Conservation (phyloP, 345 rosid species). For the Arabidopsis suecica region DNA sequence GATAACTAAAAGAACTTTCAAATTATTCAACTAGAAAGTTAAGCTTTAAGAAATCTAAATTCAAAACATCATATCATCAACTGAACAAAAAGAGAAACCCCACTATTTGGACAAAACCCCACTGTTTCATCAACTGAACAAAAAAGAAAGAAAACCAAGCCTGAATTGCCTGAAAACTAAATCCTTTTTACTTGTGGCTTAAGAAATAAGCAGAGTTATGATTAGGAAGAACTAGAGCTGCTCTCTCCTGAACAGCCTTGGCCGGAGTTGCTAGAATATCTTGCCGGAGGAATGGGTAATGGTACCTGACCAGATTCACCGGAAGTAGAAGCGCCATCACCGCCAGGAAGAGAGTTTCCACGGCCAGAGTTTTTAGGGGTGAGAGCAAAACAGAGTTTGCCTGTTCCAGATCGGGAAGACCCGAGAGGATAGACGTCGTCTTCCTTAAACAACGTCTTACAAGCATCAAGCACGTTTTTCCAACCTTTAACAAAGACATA, state of each 20-base stretch:
- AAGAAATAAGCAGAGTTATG: neutral
- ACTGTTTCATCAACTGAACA: neutral
- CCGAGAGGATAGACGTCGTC: neutral
- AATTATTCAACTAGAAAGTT: no score
- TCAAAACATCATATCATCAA: no score
- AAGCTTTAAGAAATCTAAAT: no score
- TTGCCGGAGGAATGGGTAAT: neutral
- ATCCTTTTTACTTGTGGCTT: neutral
- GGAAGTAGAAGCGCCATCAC: neutral
- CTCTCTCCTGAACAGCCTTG: neutral
- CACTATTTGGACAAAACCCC: neutral
- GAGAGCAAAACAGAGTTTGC: slow-evolving; percentile 9
- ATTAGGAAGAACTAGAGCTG: neutral
- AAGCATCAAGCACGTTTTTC: slow-evolving; percentile 2
- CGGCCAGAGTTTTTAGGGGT: neutral
- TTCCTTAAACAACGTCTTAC: neutral
- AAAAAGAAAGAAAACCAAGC: neutral
- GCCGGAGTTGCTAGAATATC: neutral
- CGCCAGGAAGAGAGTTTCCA: no score
- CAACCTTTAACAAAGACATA: slow-evolving; percentile 14
- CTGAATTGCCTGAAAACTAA: neutral
- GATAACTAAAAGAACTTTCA: no score
- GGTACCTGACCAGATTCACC: neutral
- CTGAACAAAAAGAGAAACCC: no score
- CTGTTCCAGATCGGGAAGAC: slow-evolving; percentile 30